These are phyloP conservation scores for Hymenoscyphus salicellus DNA, from an alignment of 2,329 filamentous ascomycete genomes.

Conservation along the genomic window DNA sequence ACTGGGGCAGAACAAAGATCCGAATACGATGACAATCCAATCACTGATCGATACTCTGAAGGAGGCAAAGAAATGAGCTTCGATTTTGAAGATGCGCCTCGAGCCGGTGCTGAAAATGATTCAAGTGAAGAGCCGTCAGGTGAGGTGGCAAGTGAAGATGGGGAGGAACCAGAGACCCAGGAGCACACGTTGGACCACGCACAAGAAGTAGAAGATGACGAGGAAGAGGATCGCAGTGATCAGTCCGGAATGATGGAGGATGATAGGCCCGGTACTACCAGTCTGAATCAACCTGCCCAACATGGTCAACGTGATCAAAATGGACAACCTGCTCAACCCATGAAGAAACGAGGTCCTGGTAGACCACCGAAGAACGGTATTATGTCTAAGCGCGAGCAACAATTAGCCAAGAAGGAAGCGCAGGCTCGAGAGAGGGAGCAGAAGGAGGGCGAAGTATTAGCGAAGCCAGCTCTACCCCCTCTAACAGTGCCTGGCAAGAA, in stretches of 20 bases:
- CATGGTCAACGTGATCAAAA: slow-evolving; percentile 5
- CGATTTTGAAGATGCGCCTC: slow-evolving; percentile 59
- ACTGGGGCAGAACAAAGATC: slow-evolving; percentile 54
- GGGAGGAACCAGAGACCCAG: slow-evolving; percentile 27
- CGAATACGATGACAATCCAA: slow-evolving; percentile 49
- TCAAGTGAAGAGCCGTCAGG: slow-evolving; percentile 34
- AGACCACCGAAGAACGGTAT: slow-evolving; percentile 78
- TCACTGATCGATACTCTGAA: slow-evolving; percentile 50
- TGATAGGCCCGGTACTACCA: slow-evolving; percentile 3
- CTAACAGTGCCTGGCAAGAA: slow-evolving; percentile 45
- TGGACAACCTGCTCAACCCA: slow-evolving; percentile 30
- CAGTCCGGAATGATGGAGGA: neutral
- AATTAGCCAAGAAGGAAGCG: slow-evolving; percentile 57
- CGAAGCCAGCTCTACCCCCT: slow-evolving; percentile 41
- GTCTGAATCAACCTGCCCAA: neutral
- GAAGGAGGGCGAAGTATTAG: slow-evolving; percentile 45
- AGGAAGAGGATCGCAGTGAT: slow-evolving; percentile 4
- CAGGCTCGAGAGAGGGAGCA: slow-evolving; percentile 46
- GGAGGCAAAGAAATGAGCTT: slow-evolving; percentile 71
- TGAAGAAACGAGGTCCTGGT: slow-evolving; percentile 63
- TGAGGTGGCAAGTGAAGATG: slow-evolving; percentile 27
- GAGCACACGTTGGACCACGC: slow-evolving; percentile 34
- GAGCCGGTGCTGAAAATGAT: slow-evolving; percentile 51
- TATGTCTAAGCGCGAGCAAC: slow-evolving; percentile 75
- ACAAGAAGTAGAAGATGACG: neutral